phyloP scores from a whole-genome alignment of 2,329 filamentous ascomycete genomes.

The Coniella vitis region DNA sequence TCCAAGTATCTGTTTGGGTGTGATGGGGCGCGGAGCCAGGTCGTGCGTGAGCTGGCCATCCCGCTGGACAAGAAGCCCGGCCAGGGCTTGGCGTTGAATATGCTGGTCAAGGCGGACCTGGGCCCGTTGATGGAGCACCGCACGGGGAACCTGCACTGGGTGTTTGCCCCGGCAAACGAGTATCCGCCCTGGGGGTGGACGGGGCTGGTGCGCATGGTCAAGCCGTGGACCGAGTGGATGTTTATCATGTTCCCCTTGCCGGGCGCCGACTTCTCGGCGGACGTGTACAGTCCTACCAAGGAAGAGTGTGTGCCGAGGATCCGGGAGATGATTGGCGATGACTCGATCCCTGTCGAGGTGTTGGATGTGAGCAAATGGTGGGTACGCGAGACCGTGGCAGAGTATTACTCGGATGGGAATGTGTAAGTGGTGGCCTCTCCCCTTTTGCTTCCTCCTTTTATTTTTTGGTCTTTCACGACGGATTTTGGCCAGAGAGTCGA shows the following conservation, averaged over 20 bases:
- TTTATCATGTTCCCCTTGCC: slow-evolving; percentile 44
- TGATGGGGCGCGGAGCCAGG: slow-evolving; percentile 39
- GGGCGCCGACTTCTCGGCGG: slow-evolving; percentile 28
- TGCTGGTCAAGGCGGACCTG: slow-evolving; percentile 38
- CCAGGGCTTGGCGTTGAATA: slow-evolving; percentile 32
- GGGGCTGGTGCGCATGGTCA: slow-evolving; percentile 51
- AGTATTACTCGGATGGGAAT: slow-evolving; percentile 45
- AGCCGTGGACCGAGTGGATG: slow-evolving; percentile 58
- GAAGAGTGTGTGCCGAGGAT: slow-evolving; percentile 41
- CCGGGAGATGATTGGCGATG: slow-evolving; percentile 48
- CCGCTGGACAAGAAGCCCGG: slow-evolving; percentile 28
- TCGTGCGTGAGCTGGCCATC: slow-evolving; percentile 30
- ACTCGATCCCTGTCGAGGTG: slow-evolving; percentile 42
- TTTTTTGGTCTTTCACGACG: too few species aligned
- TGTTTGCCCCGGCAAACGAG: slow-evolving; percentile 47
- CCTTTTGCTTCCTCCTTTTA: too few species aligned
- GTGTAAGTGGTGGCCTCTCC: slow-evolving; percentile 26
- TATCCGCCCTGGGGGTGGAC: slow-evolving; percentile 45
- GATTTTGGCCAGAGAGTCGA: too few species aligned
- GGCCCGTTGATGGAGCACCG: slow-evolving; percentile 40
- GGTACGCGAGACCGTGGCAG: slow-evolving; percentile 55
- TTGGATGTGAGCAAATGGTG: slow-evolving; percentile 50
- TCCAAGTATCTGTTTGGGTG: slow-evolving; percentile 50
- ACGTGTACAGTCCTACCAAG: slow-evolving; percentile 30
- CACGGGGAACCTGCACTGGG: slow-evolving; percentile 54